Base-by-base conservation (phyloP, 306 rosid genomes). In the Gastrolobium bilobum region DNA sequence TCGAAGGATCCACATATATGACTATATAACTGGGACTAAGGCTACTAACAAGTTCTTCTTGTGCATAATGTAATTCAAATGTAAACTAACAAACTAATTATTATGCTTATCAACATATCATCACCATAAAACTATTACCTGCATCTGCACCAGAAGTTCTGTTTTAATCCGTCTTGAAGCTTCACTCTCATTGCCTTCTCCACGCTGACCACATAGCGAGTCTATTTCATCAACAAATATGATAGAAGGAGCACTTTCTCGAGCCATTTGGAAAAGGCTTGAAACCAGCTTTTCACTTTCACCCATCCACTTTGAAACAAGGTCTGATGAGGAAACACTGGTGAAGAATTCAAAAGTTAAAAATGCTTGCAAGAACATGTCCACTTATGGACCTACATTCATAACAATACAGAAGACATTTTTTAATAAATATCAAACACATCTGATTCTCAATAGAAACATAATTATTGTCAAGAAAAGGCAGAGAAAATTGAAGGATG, bases 291-390 rank as follows among this genome's bases (percentile, higher is more conserved):
- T 96, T 86, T 93, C 99, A 89, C 99, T 96, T 85, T 96, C 99
- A 79, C 99, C 98, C 99, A 93, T 96, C 99, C 99, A 96, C 88
- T 96, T 93, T 11, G 99, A 93, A 48, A 93, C 99, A 80, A 96
- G 92, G 87, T 96, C 98, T 50, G 99, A 93, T 66, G 99, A 96
- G 52, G 99, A 96, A 87, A 93, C 73, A 85, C 99, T 96, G 83
- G 14, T 56, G 80, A 35, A 78, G 80, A 77, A 80, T 58, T 79
- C 64, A 85, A 79, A 82, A 35, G 76, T 74, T 79, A 80, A 84
- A 84, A 75, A 58, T n/a, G 54, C 42, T 71, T 35, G 62, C 71
- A 71, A 51, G 78, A 80, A 76, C 76, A 80, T 71, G 79, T 71
- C 80, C 81, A 57, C 75, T 79, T 76, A 71, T 10, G 82, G 80